phyloP scores from a whole-genome alignment of 75 land plant genomes.

The Cunninghamia lanceolata region DNA sequence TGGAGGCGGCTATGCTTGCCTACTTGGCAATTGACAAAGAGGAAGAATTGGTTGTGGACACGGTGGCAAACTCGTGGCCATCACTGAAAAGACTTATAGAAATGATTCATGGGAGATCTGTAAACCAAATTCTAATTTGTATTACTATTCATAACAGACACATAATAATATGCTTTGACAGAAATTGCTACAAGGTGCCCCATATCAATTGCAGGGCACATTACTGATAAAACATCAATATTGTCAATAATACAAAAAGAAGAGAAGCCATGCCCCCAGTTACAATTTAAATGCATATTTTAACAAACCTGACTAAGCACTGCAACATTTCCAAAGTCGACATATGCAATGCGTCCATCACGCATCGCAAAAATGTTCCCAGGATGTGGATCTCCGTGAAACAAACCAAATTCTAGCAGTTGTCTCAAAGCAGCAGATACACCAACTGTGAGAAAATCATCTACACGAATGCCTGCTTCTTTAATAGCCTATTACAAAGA shows the following conservation, averaged over 20 bases:
- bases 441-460: constrained; percentile 90
- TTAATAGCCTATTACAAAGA: constrained; percentile 62
- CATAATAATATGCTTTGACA: neutral
- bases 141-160: neutral
- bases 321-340: constrained; percentile 99
- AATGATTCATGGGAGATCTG: neutral
- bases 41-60: too few species aligned
- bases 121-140: neutral
- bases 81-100: too few species aligned
- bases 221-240: neutral
- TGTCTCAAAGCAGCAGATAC: constrained; percentile 98
- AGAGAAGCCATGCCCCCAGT: neutral
- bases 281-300: constrained; percentile 6
- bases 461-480: constrained; percentile 79
- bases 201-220: neutral
- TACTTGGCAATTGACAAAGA: too few species aligned
- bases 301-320: constrained; percentile 86
- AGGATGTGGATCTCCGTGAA: constrained; percentile 99
- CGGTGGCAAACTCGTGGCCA: too few species aligned
- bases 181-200: neutral
- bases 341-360: constrained; percentile 99
- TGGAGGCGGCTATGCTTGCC: too few species aligned
- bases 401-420: constrained; percentile 92
- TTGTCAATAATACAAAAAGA: neutral
- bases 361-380: constrained; percentile 99